phyloP scores from a whole-genome alignment of 2,329 filamentous ascomycete species.

The Sporothrix humicola region DNA sequence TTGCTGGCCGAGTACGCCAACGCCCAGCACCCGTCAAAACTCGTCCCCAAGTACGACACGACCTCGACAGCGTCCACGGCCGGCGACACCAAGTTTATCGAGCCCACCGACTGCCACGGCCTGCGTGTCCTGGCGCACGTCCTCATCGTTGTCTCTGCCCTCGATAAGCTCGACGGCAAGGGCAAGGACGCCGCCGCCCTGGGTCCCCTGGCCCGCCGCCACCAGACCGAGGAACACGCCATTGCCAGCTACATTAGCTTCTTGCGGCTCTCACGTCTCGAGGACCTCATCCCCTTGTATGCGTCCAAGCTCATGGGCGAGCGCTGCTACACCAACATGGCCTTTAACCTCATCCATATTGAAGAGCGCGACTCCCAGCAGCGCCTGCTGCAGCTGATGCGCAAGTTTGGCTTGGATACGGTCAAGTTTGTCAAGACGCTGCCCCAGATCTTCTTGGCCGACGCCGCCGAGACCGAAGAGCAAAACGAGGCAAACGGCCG shows the following conservation, averaged over 20 bases:
- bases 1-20: constrained; percentile 56
- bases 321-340: constrained; percentile 72
- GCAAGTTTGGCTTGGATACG: constrained; percentile 73
- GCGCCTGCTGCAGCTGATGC: constrained; percentile 74
- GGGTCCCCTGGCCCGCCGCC: constrained; percentile 45
- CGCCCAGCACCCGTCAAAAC: constrained; percentile 46
- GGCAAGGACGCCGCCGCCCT: constrained; percentile 46
- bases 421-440: constrained; percentile 75
- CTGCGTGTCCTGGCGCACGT: constrained; percentile 72
- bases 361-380: constrained; percentile 68
- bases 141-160: constrained; percentile 68
- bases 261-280: constrained; percentile 72
- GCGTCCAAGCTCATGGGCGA: constrained; percentile 74
- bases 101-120: constrained; percentile 64
- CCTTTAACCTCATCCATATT: constrained; percentile 76
- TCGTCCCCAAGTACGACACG: constrained; percentile 49
- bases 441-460: constrained; percentile 58
- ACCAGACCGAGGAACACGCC: constrained; percentile 70
- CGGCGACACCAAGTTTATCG: constrained; percentile 51
- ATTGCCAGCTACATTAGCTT: constrained; percentile 82
- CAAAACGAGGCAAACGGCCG: constrained; percentile 41
- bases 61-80: constrained; percentile 40
- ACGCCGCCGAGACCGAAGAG: constrained; percentile 47
- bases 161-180: constrained; percentile 56
- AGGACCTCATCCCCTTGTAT: constrained; percentile 84